phyloP scores from a whole-genome alignment of 192 early-diverging fungal species.

The Globomyces pollinis-pini region DNA sequence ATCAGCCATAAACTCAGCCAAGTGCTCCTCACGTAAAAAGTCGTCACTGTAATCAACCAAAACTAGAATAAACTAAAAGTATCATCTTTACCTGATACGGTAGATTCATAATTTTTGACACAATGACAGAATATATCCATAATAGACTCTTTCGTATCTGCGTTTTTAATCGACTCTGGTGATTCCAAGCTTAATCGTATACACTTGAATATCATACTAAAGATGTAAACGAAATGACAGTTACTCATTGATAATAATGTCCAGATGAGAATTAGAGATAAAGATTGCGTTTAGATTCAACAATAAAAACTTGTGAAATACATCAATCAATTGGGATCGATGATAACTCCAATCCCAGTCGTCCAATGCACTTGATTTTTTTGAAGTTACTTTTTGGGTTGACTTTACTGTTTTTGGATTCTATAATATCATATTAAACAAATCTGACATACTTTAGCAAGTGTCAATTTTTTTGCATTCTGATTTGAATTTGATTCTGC shows the following conservation, averaged over 20 bases:
- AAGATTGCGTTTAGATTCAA: slow-evolving; percentile 65
- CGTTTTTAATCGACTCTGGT: slow-evolving; percentile 54
- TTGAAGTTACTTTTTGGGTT: too few species aligned
- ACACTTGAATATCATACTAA: slow-evolving; percentile 43
- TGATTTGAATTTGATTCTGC: slow-evolving; percentile 37
- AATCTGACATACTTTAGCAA: slow-evolving; percentile 16
- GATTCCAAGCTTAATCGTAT: slow-evolving; percentile 67
- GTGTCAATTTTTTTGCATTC: slow-evolving; percentile 22
- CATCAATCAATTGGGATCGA: slow-evolving; percentile 49
- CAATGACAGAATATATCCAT: slow-evolving; percentile 69
- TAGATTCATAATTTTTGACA: slow-evolving; percentile 70
- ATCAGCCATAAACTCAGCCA: slow-evolving; percentile 39
- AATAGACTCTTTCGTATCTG: slow-evolving; percentile 44
- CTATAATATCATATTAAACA: background rate
- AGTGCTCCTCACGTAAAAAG: slow-evolving; percentile 40
- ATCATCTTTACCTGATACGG: slow-evolving; percentile 43
- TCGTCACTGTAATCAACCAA: slow-evolving; percentile 17
- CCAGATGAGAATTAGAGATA: slow-evolving; percentile 61
- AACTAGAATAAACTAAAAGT: background rate
- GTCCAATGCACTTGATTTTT: slow-evolving; percentile 30
- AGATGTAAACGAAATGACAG: background rate
- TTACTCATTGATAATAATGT: slow-evolving; percentile 52
- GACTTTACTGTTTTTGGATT: slow-evolving; percentile 21
- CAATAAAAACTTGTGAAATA: slow-evolving; percentile 40
- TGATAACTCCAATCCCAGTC: slow-evolving; percentile 55